Conservation (phyloP, 148 eudicot species). For the Cornus kousa region DNA sequence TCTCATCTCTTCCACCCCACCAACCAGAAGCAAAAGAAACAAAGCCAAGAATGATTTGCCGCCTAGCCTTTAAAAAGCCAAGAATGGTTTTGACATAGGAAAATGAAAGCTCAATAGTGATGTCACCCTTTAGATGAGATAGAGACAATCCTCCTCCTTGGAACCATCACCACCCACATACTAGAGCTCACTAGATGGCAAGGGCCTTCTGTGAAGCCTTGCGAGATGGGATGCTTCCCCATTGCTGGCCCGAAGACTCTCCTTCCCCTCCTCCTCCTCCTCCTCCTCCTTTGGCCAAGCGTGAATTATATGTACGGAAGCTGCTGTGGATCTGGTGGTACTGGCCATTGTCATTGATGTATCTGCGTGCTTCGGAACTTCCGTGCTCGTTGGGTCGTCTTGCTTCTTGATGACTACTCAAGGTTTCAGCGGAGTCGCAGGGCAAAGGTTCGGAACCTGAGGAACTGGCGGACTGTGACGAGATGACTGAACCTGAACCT, state of each 20-base stretch:
- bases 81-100: slow-evolving; percentile 63
- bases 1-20: not conserved
- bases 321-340: slow-evolving; percentile 22
- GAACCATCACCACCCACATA: not conserved
- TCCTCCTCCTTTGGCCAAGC: slow-evolving; percentile 10
- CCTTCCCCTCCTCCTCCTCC: slow-evolving; percentile 37
- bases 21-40: slow-evolving; percentile 9
- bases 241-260: slow-evolving; percentile 44
- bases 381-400: slow-evolving; percentile 24
- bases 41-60: slow-evolving; percentile 44
- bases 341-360: slow-evolving; percentile 14
- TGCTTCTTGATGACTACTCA: slow-evolving; percentile 21
- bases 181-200: slow-evolving; percentile 34
- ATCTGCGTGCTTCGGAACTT: slow-evolving; percentile 19
- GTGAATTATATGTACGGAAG: slow-evolving; percentile 20
- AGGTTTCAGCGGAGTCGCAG: slow-evolving; percentile 6
- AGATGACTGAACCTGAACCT: slow-evolving; percentile 29
- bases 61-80: slow-evolving; percentile 51
- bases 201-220: slow-evolving; percentile 50
- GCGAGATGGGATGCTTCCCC: slow-evolving; percentile 41
- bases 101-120: not conserved
- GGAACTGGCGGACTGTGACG: slow-evolving; percentile 23
- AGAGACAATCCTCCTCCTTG: not conserved
- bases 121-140: not conserved
- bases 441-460: slow-evolving; percentile 31